Base-by-base conservation (phyloP, 2,329 filamentous ascomycete species). In the Paracorniculantispora psalliotae region DNA sequence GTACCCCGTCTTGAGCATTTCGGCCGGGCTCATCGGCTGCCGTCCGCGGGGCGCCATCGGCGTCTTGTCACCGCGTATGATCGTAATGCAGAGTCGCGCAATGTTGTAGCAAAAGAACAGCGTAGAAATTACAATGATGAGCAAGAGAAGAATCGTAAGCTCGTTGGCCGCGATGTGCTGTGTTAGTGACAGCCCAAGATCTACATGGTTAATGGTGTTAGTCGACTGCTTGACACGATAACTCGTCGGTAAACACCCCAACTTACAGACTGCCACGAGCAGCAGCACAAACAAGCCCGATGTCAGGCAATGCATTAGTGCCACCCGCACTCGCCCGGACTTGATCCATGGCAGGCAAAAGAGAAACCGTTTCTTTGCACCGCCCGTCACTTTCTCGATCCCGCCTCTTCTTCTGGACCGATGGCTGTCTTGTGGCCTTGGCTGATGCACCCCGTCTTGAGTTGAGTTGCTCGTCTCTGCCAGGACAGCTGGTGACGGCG, bases 31-130 rank as follows among this genome's bases (percentile, higher is more conserved):
- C 44, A 49, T 23, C 23, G 21, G 21, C 10, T 5, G 54, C 5
- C 33, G 44, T 8, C 35, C 44, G 7, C 44, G 17, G 21, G 15
- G 19, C 7, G 17, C 21, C 55, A 15, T 55, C 35, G 17, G 54
- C 60, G 73, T 66, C 9, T 71, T 69, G 57, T 73, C 75, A 6
- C 78, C 78, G 37, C 79, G 80, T 57, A 86, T 73, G 15, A 88
- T 72, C 50, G 89, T 72, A 73, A 96, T 81, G 71, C 84, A 87
- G 4, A 96, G 79, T 19, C 89, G 85, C 59, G 94, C 82, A 17
- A 94, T 75, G 44, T 86, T 84, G 72, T 96, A 90, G 67, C 85
- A 88, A 78, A 96, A 94, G 73, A 96, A 85, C 64, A 93, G 84
- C 2, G 88, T 86, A 35, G 87, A 81, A 55, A 87, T 77, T 54